These are phyloP conservation scores for Sporothrix curviconia DNA, from an alignment of 2,329 filamentous ascomycete genomes.

Conservation along the genomic window DNA sequence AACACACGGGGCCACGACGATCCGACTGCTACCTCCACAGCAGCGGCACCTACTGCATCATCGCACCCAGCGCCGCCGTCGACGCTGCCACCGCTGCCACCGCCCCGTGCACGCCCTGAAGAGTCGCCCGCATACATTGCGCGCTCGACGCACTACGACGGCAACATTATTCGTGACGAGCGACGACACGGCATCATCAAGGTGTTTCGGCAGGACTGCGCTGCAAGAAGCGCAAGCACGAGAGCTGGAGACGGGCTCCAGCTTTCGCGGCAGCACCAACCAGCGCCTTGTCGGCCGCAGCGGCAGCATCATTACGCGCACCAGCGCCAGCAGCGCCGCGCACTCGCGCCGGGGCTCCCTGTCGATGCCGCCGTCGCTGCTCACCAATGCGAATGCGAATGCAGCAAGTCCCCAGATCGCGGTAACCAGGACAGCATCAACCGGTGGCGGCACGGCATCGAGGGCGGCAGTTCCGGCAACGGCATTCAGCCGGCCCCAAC, in stretches of 20 bases:
- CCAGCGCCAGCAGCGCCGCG: conserved; percentile 40
- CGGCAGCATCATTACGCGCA: conserved; percentile 49
- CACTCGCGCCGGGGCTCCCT: conserved; percentile 52
- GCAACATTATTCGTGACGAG: conserved; percentile 90
- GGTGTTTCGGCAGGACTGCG: conserved; percentile 92
- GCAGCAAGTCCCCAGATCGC: background rate
- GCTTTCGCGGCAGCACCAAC: conserved; percentile 58
- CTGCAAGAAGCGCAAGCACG: conserved; percentile 68
- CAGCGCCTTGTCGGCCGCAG: conserved; percentile 53
- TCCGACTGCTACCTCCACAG: too few species aligned
- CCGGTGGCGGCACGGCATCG: conserved; percentile 71
- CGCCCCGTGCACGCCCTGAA: conserved; percentile 40
- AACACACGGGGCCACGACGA: conserved; percentile 15
- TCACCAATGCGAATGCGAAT: too few species aligned
- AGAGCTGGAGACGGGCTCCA: conserved; percentile 70
- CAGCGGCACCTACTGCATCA: too few species aligned
- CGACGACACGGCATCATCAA: conserved; percentile 82
- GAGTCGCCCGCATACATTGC: conserved; percentile 72
- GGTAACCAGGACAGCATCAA: conserved; percentile 67
- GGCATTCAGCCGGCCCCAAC: conserved; percentile 27
- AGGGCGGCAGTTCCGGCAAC: conserved; percentile 25
- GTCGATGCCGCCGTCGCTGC: conserved; percentile 27
- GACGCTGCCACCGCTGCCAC: background rate
- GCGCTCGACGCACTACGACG: conserved; percentile 67
- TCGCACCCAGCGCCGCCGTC: conserved; percentile 7